A percentile compares a stretch with the other conserved stretches of the same genome.
Evolutionary conservation across 2,329 filamentous ascomycete genomes (phyloP).

Genomic region (Monosporascus sp.): DNA sequence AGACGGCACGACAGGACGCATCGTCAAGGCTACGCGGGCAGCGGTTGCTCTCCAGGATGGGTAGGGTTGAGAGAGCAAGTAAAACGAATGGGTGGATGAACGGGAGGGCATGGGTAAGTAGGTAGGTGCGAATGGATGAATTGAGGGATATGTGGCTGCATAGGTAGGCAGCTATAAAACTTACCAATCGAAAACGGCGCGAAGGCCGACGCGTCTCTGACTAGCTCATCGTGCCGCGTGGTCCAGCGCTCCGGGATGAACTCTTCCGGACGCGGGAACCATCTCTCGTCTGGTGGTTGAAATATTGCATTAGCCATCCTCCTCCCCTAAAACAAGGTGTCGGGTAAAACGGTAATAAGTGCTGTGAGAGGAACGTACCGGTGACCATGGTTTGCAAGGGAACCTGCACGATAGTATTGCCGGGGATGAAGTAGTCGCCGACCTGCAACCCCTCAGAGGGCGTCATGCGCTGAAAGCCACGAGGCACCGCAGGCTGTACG

Average conservation of each 20-base stretch:
- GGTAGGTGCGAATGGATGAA: neutral
- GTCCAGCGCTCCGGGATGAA: constrained; percentile 22
- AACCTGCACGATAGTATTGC: constrained; percentile 28
- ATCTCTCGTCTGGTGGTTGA: constrained; percentile 8
- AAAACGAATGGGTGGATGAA: too few relatives aligned
- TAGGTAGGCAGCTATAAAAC: neutral
- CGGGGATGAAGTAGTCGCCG: constrained; percentile 29
- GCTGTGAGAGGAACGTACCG: constrained; percentile 4
- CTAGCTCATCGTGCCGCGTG: constrained; percentile 9
- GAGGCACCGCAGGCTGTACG: constrained; percentile 27
- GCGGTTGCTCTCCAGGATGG: neutral
- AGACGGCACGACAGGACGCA: too few relatives aligned
- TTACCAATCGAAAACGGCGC: constrained; percentile 23
- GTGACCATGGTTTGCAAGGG: constrained; percentile 22
- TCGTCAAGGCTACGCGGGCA: neutral
- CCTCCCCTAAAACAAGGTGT: neutral
- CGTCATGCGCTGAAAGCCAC: constrained; percentile 30
- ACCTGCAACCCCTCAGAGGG: constrained; percentile 32
- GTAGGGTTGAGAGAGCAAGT: too few relatives aligned
- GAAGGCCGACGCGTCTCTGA: constrained; percentile 17
- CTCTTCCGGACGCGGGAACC: constrained; percentile 15
- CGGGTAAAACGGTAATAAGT: neutral
- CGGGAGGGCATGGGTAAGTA: too few relatives aligned
- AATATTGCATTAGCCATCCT: neutral
- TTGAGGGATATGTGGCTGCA: too few relatives aligned